A percentile compares a stretch with the other conserved stretches of the same genome.
Conservation (phyloP, 257 asterid genomes). For the Rubia yunnanensis region DNA sequence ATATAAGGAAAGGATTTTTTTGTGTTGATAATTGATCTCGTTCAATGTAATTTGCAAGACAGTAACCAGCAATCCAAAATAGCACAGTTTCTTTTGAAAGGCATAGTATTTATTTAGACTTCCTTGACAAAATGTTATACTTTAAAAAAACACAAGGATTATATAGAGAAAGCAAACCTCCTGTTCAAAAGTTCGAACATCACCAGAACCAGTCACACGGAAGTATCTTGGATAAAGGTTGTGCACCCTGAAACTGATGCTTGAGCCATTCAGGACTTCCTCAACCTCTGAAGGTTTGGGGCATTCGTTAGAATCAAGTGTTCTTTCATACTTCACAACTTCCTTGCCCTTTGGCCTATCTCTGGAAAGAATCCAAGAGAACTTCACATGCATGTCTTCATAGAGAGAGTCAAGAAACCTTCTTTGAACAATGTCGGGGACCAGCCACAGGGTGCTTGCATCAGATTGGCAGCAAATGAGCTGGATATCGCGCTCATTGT, state of each 20-base stretch:
- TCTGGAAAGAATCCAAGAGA: slow-evolving; percentile 87
- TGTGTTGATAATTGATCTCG: neutral
- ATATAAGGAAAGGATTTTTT: neutral
- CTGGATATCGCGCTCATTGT: slow-evolving; percentile 72
- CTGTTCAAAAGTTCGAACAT: slow-evolving; percentile 70
- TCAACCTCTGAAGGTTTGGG: slow-evolving; percentile 67
- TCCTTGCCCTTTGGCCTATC: slow-evolving; percentile 98
- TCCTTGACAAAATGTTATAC: neutral
- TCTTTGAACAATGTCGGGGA: slow-evolving; percentile 71
- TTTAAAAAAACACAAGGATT: neutral
- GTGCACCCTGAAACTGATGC: slow-evolving; percentile 55
- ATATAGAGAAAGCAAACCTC: slow-evolving; percentile 43
- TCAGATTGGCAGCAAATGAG: slow-evolving; percentile 91
- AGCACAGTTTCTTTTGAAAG: neutral
- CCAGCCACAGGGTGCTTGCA: slow-evolving; percentile 79
- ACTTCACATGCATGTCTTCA: slow-evolving; percentile 47
- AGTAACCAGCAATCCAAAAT: neutral
- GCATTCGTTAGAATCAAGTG: slow-evolving; percentile 45
- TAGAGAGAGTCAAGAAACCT: slow-evolving; percentile 65
- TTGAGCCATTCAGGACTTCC: slow-evolving; percentile 70
- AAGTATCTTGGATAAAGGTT: slow-evolving; percentile 72
- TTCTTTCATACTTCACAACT: slow-evolving; percentile 71
- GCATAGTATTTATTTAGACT: neutral
- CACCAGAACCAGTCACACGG: slow-evolving; percentile 98
- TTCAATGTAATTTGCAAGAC: neutral